Base-by-base conservation (phyloP, 2,329 filamentous ascomycete species). In the Alternaria novae-zelandiae region DNA sequence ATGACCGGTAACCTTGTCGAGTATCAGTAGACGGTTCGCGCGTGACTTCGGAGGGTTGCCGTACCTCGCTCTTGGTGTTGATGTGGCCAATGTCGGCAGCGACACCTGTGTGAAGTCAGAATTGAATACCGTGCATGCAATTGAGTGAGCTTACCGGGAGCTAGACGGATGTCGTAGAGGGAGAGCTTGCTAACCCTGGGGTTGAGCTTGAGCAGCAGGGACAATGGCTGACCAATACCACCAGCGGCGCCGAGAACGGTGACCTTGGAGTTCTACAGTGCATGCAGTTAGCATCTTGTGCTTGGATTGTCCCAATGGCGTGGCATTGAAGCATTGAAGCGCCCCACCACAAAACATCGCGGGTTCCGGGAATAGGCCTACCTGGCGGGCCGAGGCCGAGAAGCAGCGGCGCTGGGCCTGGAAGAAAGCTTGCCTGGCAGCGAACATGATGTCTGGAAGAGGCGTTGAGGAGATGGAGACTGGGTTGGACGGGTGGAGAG, bases 151-250 rank as follows among this genome's bases (percentile, higher is more conserved):
- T 71, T 89, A 96, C 94, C 94, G 82, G 95, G 95, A 79, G 88
- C 95, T 79, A 94, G 91, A 79, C 92, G 91, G 86, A 99, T 97
- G 86, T 99, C 96, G 87, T 98, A 99, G 79, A 99, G 92, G 70
- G 95, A 92, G 78, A 99, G 92, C 83, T 97, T 90, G 78, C 89
- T 91, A 76, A 98, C 95, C 80, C 92, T 89, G 76, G 94, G 93
- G 91, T 97, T 98, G 82, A 97, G 90, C 93, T 99, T 99, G 84
- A 99, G 89, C 80, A 99, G 91, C 74, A 99, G 91, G 64, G 96
- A 99, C 79, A 99, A 87, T 79, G 96, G 96, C 83, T 99, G 96
- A 83, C 96, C 96, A 86, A 99, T 99, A 84, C 96, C 96, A 86
- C 96, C 96, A 79, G 91, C 91, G 75, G 96, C 96, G 87, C 96